Evolutionary conservation across 2,329 filamentous ascomycete species (phyloP), one percentile per base, ranked within the genome.

Genomic region (Neonectria hederae): DNA sequence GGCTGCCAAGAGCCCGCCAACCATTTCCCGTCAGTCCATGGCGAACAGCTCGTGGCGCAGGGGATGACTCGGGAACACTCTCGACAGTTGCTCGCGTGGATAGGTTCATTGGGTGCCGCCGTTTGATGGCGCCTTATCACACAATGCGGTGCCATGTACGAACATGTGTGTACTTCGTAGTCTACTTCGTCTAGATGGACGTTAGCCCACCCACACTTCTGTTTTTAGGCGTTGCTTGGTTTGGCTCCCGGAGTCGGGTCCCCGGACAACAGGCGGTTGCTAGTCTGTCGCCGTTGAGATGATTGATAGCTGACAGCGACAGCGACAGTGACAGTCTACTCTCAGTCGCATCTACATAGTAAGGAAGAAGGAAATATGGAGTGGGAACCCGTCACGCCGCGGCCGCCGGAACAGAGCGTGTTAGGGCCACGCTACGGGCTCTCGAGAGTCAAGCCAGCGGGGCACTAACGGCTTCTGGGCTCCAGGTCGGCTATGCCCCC

Each of bases 381-480:
- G 49, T 54, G 49, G 40, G 57, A 54, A 60, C 57, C 38, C 30
- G 24, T 42, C 46, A 48, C 57, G 57, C 57, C 38, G 57, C 57
- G 57, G 57, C 28, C 57, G 53, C 49, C 51, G 42, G 48, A 51
- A 51, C 40, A 43, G 55, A 30, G 59, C 57, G 45, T n/a, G 59
- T 35, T 57, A 28, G 40, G 40, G 40, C 57, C 42, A 54, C 66
- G 67, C 66, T 57, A 67, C 60, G 42, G 51, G 59, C 42, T 63
- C 57, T 66, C 59, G 63, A 63, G 61, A 17, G 62, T 63, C 35
- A 60, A 54, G 54, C 65, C 69, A 71, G 67, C 67, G 62, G 68
- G 65, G 63, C 65, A 65, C 69, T 72, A 72, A 69, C 35, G 54
- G 42, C 55, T 69, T 68, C 61, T 64, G 69, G 59, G 48, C 58